phyloP scores from a whole-genome alignment of 345 rosid species.

The Euphorbia lathyris region DNA sequence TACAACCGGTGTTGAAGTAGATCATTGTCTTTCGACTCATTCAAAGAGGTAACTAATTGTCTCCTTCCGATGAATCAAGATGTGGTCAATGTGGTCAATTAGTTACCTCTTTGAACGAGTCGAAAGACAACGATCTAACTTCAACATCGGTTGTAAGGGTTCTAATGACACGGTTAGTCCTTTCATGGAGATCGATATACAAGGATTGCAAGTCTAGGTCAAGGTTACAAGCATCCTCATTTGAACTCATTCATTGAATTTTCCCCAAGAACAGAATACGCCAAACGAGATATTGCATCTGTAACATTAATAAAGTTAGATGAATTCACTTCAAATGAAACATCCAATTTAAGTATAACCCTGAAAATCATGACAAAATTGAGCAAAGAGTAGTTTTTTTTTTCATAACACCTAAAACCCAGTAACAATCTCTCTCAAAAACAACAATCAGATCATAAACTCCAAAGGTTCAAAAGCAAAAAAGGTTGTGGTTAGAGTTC shows the following conservation, averaged over 20 bases:
- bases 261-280: not conserved
- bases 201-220: constrained; percentile 71
- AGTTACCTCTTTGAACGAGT: constrained; percentile 71
- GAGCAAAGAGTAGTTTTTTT: not conserved
- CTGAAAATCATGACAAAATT: not conserved
- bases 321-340: constrained; percentile 5
- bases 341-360: not conserved
- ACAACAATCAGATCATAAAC: constrained; percentile 7
- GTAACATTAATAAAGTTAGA: not conserved
- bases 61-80: constrained; percentile 87
- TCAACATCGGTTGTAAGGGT: constrained; percentile 55
- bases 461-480: not conserved
- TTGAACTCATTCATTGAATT: constrained; percentile 38
- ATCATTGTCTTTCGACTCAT: constrained; percentile 68
- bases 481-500: constrained; percentile 6
- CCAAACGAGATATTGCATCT: not conserved
- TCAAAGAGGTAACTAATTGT: constrained; percentile 60
- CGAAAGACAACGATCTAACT: constrained; percentile 59
- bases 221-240: constrained; percentile 64
- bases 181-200: constrained; percentile 54
- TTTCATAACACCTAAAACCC: not conserved
- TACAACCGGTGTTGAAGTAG: constrained; percentile 52
- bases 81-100: constrained; percentile 56
- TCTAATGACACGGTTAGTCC: constrained; percentile 56
- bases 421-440: not conserved